Evolutionary conservation across 257 asterid species (phyloP), one percentile per base, ranked within the genome.

Genomic region (Solanum phureja): DNA sequence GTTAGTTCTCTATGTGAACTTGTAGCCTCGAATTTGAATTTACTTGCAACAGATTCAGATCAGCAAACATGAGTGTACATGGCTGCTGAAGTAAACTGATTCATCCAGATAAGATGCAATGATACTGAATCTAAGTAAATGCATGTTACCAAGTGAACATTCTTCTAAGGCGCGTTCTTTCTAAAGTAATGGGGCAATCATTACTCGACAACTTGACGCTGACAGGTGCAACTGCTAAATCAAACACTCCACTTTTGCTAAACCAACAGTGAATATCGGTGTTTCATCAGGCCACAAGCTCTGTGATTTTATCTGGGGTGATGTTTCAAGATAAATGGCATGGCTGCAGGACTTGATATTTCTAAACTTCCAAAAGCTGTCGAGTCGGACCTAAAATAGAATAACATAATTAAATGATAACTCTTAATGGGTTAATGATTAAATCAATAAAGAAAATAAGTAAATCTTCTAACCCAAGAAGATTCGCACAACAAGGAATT

Each of bases 201-300:
- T 49, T 14, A 13, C 21, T 49, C 3, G 21, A 13, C 7, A 49
- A 14, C 18, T 49, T 14, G 18, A 44, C 5, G 56, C 18, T 12
- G 56, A 44, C 18, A 49, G 21, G 19, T 49, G 27, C 71, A 7
- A 73, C 38, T 21, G 11, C 7, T 11, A 87, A 89, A 74, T 85
- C 91, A 19, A 31, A n/a, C 8, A 66, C 14, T n/a, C 87, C 90
- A 21, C 88, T 89, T 19, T 42, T 42, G 12, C 49, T 42, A 42
- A 42, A 42, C 14, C 49, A 42, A 42, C 2, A 42, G 49, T 42
- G 49, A 42, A 42, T 42, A 42, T 42, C 14, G 49, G 49, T 42
- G 87, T 87, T 81, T 74, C 90, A 11, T 77, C 90, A 37, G 40
- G 6, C 85, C n/a, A 85, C 82, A 9, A 88, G 81, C 21, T 21